Conservation (phyloP, 2,329 filamentous ascomycete species). For the Stylonectria norvegica region DNA sequence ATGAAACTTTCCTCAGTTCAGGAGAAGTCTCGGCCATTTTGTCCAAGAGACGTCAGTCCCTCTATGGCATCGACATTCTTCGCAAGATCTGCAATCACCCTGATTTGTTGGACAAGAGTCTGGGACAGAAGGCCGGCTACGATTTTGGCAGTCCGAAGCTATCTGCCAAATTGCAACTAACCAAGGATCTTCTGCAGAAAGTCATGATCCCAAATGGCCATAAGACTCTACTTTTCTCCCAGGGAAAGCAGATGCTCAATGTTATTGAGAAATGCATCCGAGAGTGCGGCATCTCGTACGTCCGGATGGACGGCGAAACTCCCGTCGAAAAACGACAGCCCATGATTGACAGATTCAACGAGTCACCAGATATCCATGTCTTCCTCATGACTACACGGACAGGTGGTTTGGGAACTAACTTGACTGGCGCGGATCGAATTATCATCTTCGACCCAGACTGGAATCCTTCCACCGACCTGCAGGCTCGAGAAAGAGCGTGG, state of each 20-base stretch:
- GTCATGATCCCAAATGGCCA: slow-evolving; percentile 89
- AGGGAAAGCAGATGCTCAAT: slow-evolving; percentile 92
- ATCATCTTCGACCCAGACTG: slow-evolving; percentile 99
- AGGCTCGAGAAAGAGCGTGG: slow-evolving; percentile 94
- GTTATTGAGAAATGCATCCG: slow-evolving; percentile 82
- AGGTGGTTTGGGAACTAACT: slow-evolving; percentile 86
- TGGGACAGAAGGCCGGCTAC: slow-evolving; percentile 59
- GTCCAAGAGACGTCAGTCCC: slow-evolving; percentile 68
- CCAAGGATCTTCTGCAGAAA: slow-evolving; percentile 73
- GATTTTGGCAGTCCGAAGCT: slow-evolving; percentile 74
- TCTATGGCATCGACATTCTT: slow-evolving; percentile 87
- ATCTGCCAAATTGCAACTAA: slow-evolving; percentile 94
- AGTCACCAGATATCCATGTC: slow-evolving; percentile 71
- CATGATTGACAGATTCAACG: slow-evolving; percentile 92
- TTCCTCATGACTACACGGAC: slow-evolving; percentile 96
- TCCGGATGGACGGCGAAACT: slow-evolving; percentile 92
- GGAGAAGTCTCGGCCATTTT: slow-evolving; percentile 84
- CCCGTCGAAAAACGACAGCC: slow-evolving; percentile 82
- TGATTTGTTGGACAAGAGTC: slow-evolving; percentile 68
- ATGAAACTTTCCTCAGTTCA: slow-evolving; percentile 76
- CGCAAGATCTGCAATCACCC: slow-evolving; percentile 98
- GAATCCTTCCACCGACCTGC: slow-evolving; percentile 95
- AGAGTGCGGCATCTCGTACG: slow-evolving; percentile 67
- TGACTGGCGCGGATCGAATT: slow-evolving; percentile 91
- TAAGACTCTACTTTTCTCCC: slow-evolving; percentile 89